Evolutionary conservation across 306 rosid species (phyloP).

Genomic region (Mimosa bimucronata): DNA sequence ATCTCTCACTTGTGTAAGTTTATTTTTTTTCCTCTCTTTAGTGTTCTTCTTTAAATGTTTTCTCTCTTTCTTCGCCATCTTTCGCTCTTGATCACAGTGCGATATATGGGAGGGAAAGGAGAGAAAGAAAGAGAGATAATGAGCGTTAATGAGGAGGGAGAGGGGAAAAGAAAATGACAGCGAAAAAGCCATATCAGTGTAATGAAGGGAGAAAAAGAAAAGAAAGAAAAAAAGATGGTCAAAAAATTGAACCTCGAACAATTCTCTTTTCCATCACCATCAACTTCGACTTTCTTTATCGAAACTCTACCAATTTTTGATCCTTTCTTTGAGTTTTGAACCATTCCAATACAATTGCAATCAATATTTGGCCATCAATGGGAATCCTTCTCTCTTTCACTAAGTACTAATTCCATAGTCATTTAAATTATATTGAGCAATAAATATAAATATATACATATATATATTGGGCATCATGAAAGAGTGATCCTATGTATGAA

Average conservation of each 20-base stretch:
- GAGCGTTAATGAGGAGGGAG: conserved; percentile 44
- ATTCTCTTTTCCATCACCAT: conserved; percentile 81
- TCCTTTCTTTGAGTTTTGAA: conserved; percentile 61
- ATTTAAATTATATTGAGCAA: not conserved
- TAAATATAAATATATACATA: too few species aligned
- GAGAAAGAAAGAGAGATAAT: conserved; percentile 37
- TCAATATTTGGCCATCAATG: conserved; percentile 45
- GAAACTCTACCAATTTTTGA: conserved; percentile 73
- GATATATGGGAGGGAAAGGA: conserved; percentile 23
- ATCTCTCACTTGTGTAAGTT: conserved; percentile 37
- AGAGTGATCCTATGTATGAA: not conserved
- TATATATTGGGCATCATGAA: not conserved
- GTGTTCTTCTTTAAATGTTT: conserved; percentile 30
- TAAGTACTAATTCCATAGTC: conserved; percentile 19
- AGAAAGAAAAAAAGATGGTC: conserved; percentile 91
- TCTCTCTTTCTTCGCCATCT: conserved; percentile 18
- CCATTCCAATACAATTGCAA: conserved; percentile 50
- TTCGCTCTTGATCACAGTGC: conserved; percentile 15
- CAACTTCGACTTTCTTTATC: conserved; percentile 97
- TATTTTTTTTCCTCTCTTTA: not conserved
- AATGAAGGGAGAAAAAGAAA: conserved; percentile 51
- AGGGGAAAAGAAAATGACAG: conserved; percentile 74
- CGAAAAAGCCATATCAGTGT: conserved; percentile 66
- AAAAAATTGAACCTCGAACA: conserved; percentile 89
- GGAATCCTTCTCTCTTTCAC: conserved; percentile 42